A percentile compares a stretch with the other conserved stretches of the same genome.
These are phyloP conservation scores for Diplogelasinospora grovesii DNA, from an alignment of 495 filamentous ascomycete genomes.

Conservation along the genomic window DNA sequence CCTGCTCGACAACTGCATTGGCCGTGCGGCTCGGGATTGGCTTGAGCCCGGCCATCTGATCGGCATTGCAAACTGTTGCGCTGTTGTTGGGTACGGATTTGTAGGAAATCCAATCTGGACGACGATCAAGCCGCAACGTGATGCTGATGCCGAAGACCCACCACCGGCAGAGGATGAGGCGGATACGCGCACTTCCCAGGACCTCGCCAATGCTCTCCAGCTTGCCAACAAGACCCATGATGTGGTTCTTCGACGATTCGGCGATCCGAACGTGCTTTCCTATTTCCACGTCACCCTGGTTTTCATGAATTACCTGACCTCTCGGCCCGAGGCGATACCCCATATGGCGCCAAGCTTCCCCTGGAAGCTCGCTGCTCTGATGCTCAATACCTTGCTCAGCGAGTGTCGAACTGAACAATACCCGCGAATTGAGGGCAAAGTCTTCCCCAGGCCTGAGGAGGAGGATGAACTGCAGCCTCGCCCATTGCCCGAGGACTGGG, in stretches of 20 bases:
- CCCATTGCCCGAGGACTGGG: conserved; percentile 81
- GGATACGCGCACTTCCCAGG: conserved; percentile 10
- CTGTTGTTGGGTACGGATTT: conserved; percentile 32
- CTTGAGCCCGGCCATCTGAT: conserved; percentile 66
- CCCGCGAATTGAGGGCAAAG: conserved; percentile 40
- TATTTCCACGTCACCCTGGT: conserved; percentile 62
- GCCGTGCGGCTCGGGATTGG: conserved; percentile 50
- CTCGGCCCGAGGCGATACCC: conserved; percentile 43
- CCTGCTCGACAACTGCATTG: conserved; percentile 54
- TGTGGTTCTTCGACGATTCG: conserved; percentile 52
- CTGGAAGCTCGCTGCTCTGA: conserved; percentile 56
- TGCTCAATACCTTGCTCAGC: conserved; percentile 57
- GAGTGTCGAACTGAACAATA: conserved; percentile 36
- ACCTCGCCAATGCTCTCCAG: conserved; percentile 22
- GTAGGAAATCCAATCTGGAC: conserved; percentile 30
- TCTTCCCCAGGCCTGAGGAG: conserved; percentile 48
- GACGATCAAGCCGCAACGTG: conserved; percentile 15
- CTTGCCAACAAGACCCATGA: conserved; percentile 29
- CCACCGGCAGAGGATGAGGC: conserved; percentile 12
- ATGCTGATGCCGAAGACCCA: conserved; percentile 11
- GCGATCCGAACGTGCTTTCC: conserved; percentile 59
- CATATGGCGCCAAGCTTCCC: conserved; percentile 45
- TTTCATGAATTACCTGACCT: conserved; percentile 58
- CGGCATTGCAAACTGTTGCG: conserved; percentile 40
- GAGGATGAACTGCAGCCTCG: conserved; percentile 35